Conservation (phyloP, 2,329 filamentous ascomycete species). For the Curvularia eragrostidis region DNA sequence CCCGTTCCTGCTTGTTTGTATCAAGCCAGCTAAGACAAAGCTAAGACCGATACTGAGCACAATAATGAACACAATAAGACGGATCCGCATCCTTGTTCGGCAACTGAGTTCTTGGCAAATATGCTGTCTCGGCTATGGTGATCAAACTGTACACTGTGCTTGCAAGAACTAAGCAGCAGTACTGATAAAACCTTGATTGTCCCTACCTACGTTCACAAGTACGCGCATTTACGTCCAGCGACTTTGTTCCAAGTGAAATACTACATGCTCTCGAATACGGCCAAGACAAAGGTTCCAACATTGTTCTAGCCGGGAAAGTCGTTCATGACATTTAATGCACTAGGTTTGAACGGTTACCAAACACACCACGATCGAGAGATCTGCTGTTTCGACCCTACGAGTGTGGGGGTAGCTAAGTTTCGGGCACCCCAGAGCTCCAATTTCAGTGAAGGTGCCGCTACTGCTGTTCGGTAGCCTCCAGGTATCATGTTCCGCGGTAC, state of each 20-base stretch:
- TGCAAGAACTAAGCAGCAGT: not conserved
- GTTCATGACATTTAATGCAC: too few species aligned
- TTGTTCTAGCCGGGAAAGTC: not conserved
- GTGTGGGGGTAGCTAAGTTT: conserved; percentile 29
- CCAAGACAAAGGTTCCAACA: not conserved
- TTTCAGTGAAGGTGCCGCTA: not conserved
- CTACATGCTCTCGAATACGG: not conserved
- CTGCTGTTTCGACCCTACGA: conserved; percentile 18
- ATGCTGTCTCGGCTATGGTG: not conserved
- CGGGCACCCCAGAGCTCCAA: conserved; percentile 9
- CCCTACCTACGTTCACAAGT: not conserved
- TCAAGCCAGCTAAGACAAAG: not conserved
- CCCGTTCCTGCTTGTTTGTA: not conserved
- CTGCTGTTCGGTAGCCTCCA: not conserved
- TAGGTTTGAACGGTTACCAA: conserved; percentile 23
- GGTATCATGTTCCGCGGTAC: conserved; percentile 27
- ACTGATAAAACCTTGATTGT: not conserved
- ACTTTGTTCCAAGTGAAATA: not conserved
- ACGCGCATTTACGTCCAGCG: not conserved
- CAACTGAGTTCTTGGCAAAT: not conserved
- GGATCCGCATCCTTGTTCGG: not conserved
- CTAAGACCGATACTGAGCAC: not conserved
- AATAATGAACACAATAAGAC: not conserved
- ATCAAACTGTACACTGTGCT: not conserved
- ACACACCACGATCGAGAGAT: conserved; percentile 16